Evolutionary conservation across 2,329 filamentous ascomycete species (phyloP), one percentile per base, ranked within the genome.

Genomic region (Talaromyces islandicus): DNA sequence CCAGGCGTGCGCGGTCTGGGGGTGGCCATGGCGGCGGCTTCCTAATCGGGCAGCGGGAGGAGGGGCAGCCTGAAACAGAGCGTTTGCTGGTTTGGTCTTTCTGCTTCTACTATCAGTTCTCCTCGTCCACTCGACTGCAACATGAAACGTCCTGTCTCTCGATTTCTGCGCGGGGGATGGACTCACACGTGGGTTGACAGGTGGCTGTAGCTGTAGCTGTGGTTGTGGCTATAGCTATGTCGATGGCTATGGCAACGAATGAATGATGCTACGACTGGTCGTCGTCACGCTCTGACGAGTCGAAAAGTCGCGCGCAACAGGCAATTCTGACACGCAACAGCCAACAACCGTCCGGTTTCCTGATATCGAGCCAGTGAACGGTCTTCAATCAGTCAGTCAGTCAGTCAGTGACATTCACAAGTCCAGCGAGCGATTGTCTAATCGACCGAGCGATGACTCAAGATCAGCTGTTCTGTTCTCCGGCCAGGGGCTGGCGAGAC

Each of bases 1-100:
- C 68, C 70, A 19, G 74, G 73, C 54, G 72, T 75, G 65, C 72
- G 70, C 50, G 75, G 73, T 66, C 73, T 66, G 60, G 68, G 69
- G 57, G 71, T 57, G 52, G 70, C 67, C 74, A 76, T 76, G 62
- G 63, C 63, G 64, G 65, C 60, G 59, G 63, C 64, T 63, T 63
- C 64, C 58, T 62, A 53, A 62, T 59, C 62, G 62, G 61, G 60
- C 59, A 60, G 64, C 66, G 64, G 67, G n/a, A n/a, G n/a, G 48
- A 62, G 54, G 55, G 52, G 30, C 66, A 64, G 67, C 62, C 54
- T 54, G 66, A 64, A 64, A 63, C 66, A 66, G 65, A 63, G 65
- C 54, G 29, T 29, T 30, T 46, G 55, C 41, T 21, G 24, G 17
- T 7, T 24, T 35, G 32, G 12, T 35, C 32, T 35, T 35, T 21